Evolutionary conservation across 2,329 filamentous ascomycete species (phyloP).

Genomic region (Hypoxylon rubiginosum): DNA sequence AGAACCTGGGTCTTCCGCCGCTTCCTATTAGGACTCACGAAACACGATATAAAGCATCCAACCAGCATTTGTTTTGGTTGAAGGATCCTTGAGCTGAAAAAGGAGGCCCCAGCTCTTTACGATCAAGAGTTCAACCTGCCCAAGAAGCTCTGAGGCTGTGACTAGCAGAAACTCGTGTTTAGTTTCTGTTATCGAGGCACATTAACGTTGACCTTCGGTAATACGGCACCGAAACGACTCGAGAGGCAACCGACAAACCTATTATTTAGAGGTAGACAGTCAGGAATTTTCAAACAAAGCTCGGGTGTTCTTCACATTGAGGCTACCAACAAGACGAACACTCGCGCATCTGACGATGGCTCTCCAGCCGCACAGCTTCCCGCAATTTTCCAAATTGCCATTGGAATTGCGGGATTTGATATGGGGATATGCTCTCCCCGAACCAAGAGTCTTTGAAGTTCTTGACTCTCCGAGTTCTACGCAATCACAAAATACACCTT

Average conservation of each 20-base stretch:
- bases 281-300: constrained; percentile 1
- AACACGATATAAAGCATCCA: constrained; percentile 15
- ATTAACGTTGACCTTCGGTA: constrained; percentile 11
- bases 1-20: constrained; percentile 16
- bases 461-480: constrained; percentile 60
- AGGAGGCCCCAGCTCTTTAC: constrained; percentile 17
- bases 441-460: constrained; percentile 61
- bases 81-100: constrained; percentile 34
- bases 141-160: constrained; percentile 23
- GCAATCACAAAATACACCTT: constrained; percentile 55
- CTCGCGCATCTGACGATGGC: constrained; percentile 29
- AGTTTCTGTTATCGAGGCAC: constrained; percentile 27
- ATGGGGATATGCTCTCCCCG: constrained; percentile 61
- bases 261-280: constrained; percentile 25
- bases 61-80: constrained; percentile 23
- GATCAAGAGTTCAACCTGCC: constrained; percentile 17
- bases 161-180: constrained; percentile 27
- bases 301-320: constrained; percentile 4
- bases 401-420: constrained; percentile 61
- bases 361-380: constrained; percentile 39
- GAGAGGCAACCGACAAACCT: constrained; percentile 10
- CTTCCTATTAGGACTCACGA: constrained; percentile 25
- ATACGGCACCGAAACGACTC: constrained; percentile 9
- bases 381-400: constrained; percentile 55
- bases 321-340: constrained; percentile 11